Evolutionary conservation across 257 asterid species (phyloP), one percentile per base, ranked within the genome.

Genomic region (Sherardia arvensis): DNA sequence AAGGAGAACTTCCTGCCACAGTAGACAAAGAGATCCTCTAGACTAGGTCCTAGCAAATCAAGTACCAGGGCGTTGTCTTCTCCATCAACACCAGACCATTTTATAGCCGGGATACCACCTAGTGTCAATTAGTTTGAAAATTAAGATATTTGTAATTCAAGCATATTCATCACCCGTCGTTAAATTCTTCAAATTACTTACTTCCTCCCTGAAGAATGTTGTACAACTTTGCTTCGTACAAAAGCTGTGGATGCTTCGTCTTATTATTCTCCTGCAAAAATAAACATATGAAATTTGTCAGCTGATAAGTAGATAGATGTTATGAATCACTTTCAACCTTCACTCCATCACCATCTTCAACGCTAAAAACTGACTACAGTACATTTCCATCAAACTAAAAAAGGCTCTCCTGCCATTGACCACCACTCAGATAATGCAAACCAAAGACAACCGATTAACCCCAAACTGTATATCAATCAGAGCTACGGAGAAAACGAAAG

Each of bases 191-290:
- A 51, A 64, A 20, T 40, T 26, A 84, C 98, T 51, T 86, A 91
- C 98, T 91, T 83, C 98, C 98, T 66, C 96, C 96, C 79, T 86
- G 92, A 71, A 91, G 94, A 80, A 85, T 78, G 76, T 79, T 81
- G 84, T 91, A 91, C 63, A 91, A 69, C 81, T 91, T 91, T 68
- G 98, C 96, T 80, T 91, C 98, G 6, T 91, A 91, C 34, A 88
- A 85, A 66, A 91, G 87, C 66, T 91, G 98, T 10, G 96, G 98
- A 71, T 91, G 98, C 77, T 86, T 91, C 4, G 98, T 91, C 80
- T 84, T 88, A 61, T 79, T 86, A 71, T 86, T 88, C 82, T 91
- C 98, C 98, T 91, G 90, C 81, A 77, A 67, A 69, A 33, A 28
- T 7, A 61, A 73, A 22, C 51, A 18, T 0, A 20, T 8, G 1